Percentiles rank a stretch among this genome's conserved stretches.
phyloP scores from a whole-genome alignment of 495 filamentous ascomycete species.

The Extremus antarcticus region DNA sequence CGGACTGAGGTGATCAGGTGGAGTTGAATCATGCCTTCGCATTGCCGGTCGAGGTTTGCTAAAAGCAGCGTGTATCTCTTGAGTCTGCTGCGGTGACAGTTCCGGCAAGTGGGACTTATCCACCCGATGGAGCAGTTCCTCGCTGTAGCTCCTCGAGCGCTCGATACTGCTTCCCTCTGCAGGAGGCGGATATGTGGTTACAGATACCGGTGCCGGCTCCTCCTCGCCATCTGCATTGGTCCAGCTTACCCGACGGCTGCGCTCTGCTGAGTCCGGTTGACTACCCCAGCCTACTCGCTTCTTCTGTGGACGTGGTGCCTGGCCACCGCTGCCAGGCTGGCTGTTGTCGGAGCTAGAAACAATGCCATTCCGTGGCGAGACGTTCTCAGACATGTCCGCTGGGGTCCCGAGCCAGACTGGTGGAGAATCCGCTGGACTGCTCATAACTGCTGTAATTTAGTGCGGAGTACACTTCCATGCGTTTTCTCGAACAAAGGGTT shows the following conservation, averaged over 20 bases:
- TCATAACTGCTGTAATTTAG: background rate
- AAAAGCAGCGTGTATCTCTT: conserved; percentile 6
- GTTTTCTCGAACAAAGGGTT: background rate
- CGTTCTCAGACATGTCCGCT: background rate
- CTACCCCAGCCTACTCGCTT: conserved; percentile 20
- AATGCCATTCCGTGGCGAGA: background rate
- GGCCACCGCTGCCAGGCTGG: conserved; percentile 14
- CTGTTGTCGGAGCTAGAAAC: conserved; percentile 13
- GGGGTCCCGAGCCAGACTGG: background rate
- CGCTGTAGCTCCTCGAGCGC: conserved; percentile 12
- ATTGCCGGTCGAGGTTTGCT: conserved; percentile 19
- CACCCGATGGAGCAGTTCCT: conserved; percentile 1
- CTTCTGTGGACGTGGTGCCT: conserved; percentile 14
- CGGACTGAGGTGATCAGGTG: background rate
- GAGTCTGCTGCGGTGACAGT: conserved; percentile 14
- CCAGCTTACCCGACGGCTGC: conserved; percentile 7
- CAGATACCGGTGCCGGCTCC: background rate
- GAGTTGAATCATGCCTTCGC: conserved; percentile 2
- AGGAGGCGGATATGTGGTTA: background rate
- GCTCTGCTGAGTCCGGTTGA: conserved; percentile 5
- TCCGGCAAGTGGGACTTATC: conserved; percentile 11
- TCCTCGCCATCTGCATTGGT: background rate
- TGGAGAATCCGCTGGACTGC: background rate
- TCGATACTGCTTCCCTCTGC: background rate
- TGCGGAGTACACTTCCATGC: background rate